These are phyloP conservation scores for Saraca asoca DNA, from an alignment of 331 rosid genomes.

Conservation along the genomic window DNA sequence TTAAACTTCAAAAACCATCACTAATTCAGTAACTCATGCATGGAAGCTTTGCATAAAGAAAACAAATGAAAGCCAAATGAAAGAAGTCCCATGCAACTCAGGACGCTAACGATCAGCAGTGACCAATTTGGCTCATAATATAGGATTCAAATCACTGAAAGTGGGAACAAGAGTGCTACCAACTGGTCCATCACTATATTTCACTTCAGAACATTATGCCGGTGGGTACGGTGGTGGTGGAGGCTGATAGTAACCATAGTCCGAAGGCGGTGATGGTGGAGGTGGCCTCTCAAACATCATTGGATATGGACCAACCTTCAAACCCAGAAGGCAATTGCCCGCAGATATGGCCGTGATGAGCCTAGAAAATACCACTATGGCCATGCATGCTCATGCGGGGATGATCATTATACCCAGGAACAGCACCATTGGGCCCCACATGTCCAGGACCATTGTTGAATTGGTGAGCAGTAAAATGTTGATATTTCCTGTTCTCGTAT, in stretches of 20 bases:
- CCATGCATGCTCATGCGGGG: slow-evolving; percentile 10
- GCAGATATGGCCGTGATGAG: neutral
- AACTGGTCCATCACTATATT: neutral
- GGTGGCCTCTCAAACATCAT: neutral
- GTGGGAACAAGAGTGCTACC: slow-evolving; percentile 18
- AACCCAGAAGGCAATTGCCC: neutral
- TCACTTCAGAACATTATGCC: neutral
- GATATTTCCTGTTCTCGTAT: no score
- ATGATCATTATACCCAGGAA: neutral
- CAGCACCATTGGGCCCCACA: neutral
- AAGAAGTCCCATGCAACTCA: no score
- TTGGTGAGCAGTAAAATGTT: neutral
- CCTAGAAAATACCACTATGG: neutral
- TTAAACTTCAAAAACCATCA: no score
- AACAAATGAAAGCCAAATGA: no score
- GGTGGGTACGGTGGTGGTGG: neutral
- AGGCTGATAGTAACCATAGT: neutral
- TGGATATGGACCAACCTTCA: neutral
- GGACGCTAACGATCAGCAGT: neutral
- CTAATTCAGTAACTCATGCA: neutral
- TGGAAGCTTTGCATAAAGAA: neutral
- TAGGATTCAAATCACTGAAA: slow-evolving; percentile 27
- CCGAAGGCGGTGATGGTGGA: no score
- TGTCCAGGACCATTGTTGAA: neutral
- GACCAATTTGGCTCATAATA: slow-evolving; percentile 12